Conservation (phyloP, 2,329 filamentous ascomycete genomes). For the Phoma herbarum region DNA sequence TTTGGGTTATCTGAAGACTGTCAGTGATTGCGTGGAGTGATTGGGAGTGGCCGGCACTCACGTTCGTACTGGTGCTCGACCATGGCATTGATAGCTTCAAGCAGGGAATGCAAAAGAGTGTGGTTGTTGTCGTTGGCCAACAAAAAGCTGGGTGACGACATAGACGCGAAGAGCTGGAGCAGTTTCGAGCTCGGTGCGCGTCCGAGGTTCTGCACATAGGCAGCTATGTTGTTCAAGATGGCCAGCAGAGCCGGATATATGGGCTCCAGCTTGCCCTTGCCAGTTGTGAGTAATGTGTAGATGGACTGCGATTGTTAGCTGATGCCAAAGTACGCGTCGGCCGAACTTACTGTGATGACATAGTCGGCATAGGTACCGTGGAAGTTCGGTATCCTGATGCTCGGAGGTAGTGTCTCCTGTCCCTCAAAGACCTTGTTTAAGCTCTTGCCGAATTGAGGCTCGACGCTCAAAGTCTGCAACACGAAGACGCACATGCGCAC, state of each 20-base stretch:
- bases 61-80: slow-evolving; percentile 86
- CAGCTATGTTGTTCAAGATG: slow-evolving; percentile 91
- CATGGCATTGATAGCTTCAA: slow-evolving; percentile 89
- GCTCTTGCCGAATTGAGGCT: slow-evolving; percentile 87
- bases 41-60: slow-evolving; percentile 58
- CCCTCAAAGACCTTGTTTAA: slow-evolving; percentile 89
- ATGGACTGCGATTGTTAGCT: slow-evolving; percentile 71
- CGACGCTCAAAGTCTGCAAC: slow-evolving; percentile 91
- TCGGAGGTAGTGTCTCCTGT: slow-evolving; percentile 84
- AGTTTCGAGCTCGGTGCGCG: slow-evolving; percentile 79
- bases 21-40: neutral
- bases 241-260: slow-evolving; percentile 92
- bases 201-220: slow-evolving; percentile 81
- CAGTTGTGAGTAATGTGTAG: slow-evolving; percentile 87
- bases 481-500: slow-evolving; percentile 98
- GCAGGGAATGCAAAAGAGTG: slow-evolving; percentile 76
- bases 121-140: slow-evolving; percentile 94
- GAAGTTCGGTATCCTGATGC: slow-evolving; percentile 84
- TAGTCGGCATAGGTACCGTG: slow-evolving; percentile 93
- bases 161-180: slow-evolving; percentile 86
- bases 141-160: slow-evolving; percentile 92
- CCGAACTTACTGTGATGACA: slow-evolving; percentile 76
- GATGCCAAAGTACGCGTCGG: neutral
- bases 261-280: slow-evolving; percentile 87
- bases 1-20: slow-evolving; percentile 73